Conservation (phyloP, 2,329 filamentous ascomycete genomes). For the Diaporthe sp. region DNA sequence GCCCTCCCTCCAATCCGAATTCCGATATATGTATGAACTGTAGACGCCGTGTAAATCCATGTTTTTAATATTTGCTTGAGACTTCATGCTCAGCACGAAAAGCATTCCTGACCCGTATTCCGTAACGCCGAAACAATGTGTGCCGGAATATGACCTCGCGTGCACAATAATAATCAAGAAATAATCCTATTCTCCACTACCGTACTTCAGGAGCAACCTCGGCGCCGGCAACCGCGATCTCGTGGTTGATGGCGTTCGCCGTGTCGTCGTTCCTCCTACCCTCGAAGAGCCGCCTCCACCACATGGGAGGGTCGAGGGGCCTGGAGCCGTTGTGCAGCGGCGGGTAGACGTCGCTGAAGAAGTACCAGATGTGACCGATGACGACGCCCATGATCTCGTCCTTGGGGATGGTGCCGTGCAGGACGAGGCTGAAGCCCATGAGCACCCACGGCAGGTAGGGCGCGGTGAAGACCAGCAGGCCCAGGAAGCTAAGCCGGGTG, state of each 20-base stretch:
- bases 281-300: constrained; percentile 91
- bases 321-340: constrained; percentile 86
- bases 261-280: constrained; percentile 62
- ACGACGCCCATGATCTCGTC: constrained; percentile 97
- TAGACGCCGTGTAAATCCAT: constrained; percentile 27
- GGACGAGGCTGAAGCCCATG: constrained; percentile 90
- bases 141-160: background rate
- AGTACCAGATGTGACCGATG: constrained; percentile 97
- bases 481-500: constrained; percentile 88
- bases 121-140: constrained; percentile 35
- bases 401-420: constrained; percentile 90
- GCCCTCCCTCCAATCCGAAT: background rate
- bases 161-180: background rate
- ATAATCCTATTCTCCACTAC: constrained; percentile 40
- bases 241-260: constrained; percentile 69
- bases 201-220: constrained; percentile 51
- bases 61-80: constrained; percentile 16
- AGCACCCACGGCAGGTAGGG: constrained; percentile 97
- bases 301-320: constrained; percentile 88
- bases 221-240: constrained; percentile 70
- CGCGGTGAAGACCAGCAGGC: constrained; percentile 89
- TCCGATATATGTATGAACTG: background rate
- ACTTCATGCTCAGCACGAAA: constrained; percentile 19
- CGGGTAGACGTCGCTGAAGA: constrained; percentile 97
- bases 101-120: background rate